Evolutionary conservation across 2,329 filamentous ascomycete genomes (phyloP).

Genomic region (Basipetospora chlamydospora): DNA sequence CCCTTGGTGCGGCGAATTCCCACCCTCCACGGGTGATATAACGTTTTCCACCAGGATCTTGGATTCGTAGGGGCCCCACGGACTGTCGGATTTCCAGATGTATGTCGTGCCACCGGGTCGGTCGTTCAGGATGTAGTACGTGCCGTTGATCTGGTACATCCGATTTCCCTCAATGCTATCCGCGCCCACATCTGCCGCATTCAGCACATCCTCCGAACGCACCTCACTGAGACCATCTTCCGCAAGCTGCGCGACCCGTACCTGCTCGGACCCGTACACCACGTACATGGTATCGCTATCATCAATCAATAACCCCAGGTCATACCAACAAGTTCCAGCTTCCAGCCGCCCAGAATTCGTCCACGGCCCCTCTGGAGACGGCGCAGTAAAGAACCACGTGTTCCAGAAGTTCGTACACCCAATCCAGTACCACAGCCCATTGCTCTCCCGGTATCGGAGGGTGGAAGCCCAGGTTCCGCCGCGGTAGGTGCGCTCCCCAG

Average conservation of each 20-base stretch:
- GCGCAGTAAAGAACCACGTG: conserved; percentile 38
- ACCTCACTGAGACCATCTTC: conserved; percentile 30
- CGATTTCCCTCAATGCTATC: conserved; percentile 32
- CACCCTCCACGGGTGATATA: conserved; percentile 22
- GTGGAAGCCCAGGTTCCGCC: conserved; percentile 24
- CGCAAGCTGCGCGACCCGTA: conserved; percentile 35
- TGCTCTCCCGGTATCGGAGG: conserved; percentile 33
- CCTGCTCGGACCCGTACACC: conserved; percentile 32
- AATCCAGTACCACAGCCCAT: conserved; percentile 39
- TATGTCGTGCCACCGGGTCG: conserved; percentile 27
- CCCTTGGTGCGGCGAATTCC: conserved; percentile 38
- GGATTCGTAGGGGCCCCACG: conserved; percentile 37
- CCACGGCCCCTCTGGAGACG: conserved; percentile 27
- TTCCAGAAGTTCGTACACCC: conserved; percentile 36
- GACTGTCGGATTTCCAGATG: conserved; percentile 32
- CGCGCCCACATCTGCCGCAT: conserved; percentile 17
- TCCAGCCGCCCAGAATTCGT: conserved; percentile 15
- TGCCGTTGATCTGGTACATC: conserved; percentile 41
- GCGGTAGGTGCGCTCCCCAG: conserved; percentile 29
- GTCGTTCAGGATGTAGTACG: conserved; percentile 39
- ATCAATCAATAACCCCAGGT: conserved; percentile 41
- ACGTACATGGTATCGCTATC: conserved; percentile 46
- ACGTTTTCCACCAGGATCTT: conserved; percentile 28
- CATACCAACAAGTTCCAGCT: conserved; percentile 33
- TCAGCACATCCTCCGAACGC: conserved; percentile 28